Evolutionary conservation across 2,329 filamentous ascomycete species (phyloP).

Genomic region (Fusarium avenaceum): DNA sequence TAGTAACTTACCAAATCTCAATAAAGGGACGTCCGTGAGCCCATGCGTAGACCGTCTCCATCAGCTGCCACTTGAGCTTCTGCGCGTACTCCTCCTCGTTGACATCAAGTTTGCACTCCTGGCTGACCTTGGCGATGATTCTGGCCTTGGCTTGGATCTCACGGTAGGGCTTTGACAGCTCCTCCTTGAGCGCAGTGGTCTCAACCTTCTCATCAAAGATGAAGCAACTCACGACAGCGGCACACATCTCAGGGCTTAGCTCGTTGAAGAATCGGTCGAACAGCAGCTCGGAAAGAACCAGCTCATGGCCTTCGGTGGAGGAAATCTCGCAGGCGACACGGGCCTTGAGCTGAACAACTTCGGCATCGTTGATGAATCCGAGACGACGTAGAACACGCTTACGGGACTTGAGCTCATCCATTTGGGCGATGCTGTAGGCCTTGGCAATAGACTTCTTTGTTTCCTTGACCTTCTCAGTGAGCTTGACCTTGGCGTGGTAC

Average conservation of each 20-base stretch:
- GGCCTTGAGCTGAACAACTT: slow-evolving; percentile 96
- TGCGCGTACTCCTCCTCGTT: slow-evolving; percentile 95
- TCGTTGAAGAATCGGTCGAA: slow-evolving; percentile 99
- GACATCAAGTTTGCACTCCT: slow-evolving; percentile 93
- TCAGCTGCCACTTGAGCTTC: slow-evolving; percentile 92
- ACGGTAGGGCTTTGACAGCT: slow-evolving; percentile 85
- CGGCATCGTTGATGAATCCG: slow-evolving; percentile 94
- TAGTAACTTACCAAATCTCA: slow-evolving; percentile 85
- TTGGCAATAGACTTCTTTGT: slow-evolving; percentile 89
- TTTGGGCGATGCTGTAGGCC: slow-evolving; percentile 88
- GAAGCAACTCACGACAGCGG: slow-evolving; percentile 90
- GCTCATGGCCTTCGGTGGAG: slow-evolving; percentile 88
- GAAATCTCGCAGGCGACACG: slow-evolving; percentile 98
- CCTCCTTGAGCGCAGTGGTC: slow-evolving; percentile 81
- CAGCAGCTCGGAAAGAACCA: slow-evolving; percentile 91
- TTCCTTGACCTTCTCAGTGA: slow-evolving; percentile 84
- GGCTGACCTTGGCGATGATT: slow-evolving; percentile 90
- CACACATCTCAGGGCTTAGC: slow-evolving; percentile 86
- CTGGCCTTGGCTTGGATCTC: slow-evolving; percentile 90
- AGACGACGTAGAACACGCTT: slow-evolving; percentile 95
- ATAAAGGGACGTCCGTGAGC: slow-evolving; percentile 90
- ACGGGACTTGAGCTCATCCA: slow-evolving; percentile 95
- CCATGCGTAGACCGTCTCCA: slow-evolving; percentile 97
- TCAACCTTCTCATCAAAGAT: slow-evolving; percentile 98
- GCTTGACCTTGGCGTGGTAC: slow-evolving; percentile 83